Conservation (phyloP, 1,284 basidiomycete genomes). For the Chiua sp. region DNA sequence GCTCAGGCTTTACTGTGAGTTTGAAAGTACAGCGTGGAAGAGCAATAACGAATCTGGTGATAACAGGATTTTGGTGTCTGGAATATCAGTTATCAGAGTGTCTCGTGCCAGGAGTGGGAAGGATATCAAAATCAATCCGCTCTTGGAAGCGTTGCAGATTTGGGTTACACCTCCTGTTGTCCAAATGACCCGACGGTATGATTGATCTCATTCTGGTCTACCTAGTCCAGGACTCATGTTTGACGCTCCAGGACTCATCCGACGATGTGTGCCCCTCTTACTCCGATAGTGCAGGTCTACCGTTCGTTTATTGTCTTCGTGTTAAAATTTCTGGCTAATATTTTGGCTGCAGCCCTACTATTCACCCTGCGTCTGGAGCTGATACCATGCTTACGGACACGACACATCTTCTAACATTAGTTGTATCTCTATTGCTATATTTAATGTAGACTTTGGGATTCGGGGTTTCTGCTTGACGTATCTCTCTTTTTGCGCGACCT, state of each 20-base stretch:
- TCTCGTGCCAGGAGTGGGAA: slow-evolving; percentile 67
- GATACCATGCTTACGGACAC: slow-evolving; percentile 16
- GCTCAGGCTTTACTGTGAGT: slow-evolving; percentile 49
- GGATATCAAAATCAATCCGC: slow-evolving; percentile 64
- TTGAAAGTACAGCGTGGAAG: background rate
- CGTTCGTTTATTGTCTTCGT: slow-evolving; percentile 50
- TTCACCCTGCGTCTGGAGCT: slow-evolving; percentile 28
- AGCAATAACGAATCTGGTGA: background rate
- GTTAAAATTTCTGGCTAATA: slow-evolving; percentile 14
- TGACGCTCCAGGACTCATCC: slow-evolving; percentile 43
- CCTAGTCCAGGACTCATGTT: slow-evolving; percentile 1
- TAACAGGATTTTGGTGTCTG: slow-evolving; percentile 80
- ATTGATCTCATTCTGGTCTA: slow-evolving; percentile 18
- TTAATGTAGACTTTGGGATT: slow-evolving; percentile 26
- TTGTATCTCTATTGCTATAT: slow-evolving; percentile 23
- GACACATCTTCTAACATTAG: slow-evolving; percentile 20
- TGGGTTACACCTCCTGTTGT: slow-evolving; percentile 69
- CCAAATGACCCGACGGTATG: slow-evolving; percentile 65
- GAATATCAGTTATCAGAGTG: slow-evolving; percentile 71
- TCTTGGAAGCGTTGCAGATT: slow-evolving; percentile 62
- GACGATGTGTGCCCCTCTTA: slow-evolving; percentile 72
- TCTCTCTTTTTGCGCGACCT: slow-evolving; percentile 5
- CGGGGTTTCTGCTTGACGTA: background rate
- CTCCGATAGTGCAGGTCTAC: slow-evolving; percentile 68
- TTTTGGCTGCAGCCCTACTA: slow-evolving; percentile 26